Percentiles rank a stretch among this genome's conserved stretches.
Conservation (phyloP, 495 filamentous ascomycete genomes). For the Zalerion maritima region DNA sequence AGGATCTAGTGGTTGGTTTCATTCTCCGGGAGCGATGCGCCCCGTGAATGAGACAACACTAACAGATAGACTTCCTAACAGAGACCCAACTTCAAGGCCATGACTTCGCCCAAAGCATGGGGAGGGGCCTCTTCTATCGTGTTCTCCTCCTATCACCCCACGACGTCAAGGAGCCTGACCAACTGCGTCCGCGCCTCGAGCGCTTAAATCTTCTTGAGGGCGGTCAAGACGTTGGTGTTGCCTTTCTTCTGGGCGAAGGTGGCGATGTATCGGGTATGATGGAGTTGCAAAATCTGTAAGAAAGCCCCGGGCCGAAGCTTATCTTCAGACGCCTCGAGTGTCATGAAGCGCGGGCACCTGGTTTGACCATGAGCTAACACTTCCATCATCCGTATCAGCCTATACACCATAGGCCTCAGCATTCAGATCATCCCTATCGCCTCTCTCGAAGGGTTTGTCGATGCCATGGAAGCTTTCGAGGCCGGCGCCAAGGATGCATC, state of each 20-base stretch:
- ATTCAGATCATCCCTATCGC: conserved; percentile 23
- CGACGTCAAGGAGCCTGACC: conserved; percentile 19
- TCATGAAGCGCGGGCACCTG: neutral
- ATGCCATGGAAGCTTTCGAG: conserved; percentile 16
- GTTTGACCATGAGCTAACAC: conserved; percentile 4
- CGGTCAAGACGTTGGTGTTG: conserved; percentile 29
- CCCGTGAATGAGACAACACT: neutral
- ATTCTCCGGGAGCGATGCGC: neutral
- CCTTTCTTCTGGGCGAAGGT: conserved; percentile 34
- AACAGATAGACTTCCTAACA: conserved; percentile 10
- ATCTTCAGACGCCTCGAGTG: neutral
- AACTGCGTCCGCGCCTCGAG: conserved; percentile 28
- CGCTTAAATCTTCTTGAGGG: conserved; percentile 30
- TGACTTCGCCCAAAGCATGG: conserved; percentile 27
- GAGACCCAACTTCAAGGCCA: conserved; percentile 36
- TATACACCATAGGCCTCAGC: conserved; percentile 10
- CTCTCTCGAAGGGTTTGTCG: conserved; percentile 12
- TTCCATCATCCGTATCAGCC: no score
- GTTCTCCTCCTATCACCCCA: conserved; percentile 39
- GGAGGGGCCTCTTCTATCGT: conserved; percentile 17
- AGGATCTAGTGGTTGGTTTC: neutral
- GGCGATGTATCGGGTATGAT: no score
- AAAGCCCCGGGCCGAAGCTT: no score
- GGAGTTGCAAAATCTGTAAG: no score
- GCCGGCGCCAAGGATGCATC: no score